Evolutionary conservation across 768 basidiomycete genomes (phyloP).

Genomic region (Boletus sp.): DNA sequence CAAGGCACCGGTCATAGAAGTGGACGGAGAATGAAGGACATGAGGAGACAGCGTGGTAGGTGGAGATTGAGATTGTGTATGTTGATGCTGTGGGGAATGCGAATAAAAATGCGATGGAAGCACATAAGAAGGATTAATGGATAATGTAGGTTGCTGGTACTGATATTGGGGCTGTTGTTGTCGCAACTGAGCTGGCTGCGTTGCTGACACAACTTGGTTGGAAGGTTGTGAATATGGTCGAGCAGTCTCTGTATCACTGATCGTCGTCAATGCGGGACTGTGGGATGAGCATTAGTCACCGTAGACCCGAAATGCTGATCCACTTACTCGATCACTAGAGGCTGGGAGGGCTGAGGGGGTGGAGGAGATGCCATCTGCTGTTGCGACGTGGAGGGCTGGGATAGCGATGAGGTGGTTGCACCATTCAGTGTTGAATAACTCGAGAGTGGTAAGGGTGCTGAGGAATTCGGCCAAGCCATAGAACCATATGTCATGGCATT

Average conservation of each 20-base stretch:
- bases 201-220: slow-evolving; percentile 36
- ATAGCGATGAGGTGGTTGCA: slow-evolving; percentile 51
- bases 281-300: slow-evolving; percentile 13
- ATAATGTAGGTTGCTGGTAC: slow-evolving; percentile 39
- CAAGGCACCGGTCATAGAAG: slow-evolving; percentile 30
- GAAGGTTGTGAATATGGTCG: slow-evolving; percentile 45
- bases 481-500: slow-evolving; percentile 55
- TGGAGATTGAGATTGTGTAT: slow-evolving; percentile 30
- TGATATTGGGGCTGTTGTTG: slow-evolving; percentile 37
- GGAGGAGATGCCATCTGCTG: slow-evolving; percentile 31
- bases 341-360: slow-evolving; percentile 21
- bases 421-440: slow-evolving; percentile 77
- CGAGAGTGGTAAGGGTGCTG: slow-evolving; percentile 55
- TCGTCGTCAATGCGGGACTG: slow-evolving; percentile 60
- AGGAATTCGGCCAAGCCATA: slow-evolving; percentile 42
- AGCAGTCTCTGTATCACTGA: slow-evolving; percentile 47
- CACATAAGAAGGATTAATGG: slow-evolving; percentile 42
- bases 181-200: slow-evolving; percentile 34
- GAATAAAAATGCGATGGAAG: slow-evolving; percentile 38
- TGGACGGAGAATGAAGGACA: slow-evolving; percentile 58
- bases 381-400: slow-evolving; percentile 29
- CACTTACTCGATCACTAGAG: slow-evolving; percentile 68
- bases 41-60: slow-evolving; percentile 71
- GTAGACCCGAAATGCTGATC: background rate
- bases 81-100: slow-evolving; percentile 29